Percentiles rank a stretch among this genome's conserved stretches.
Conservation (phyloP, 208 protist genomes). For the Trypanosoma brucei region DNA sequence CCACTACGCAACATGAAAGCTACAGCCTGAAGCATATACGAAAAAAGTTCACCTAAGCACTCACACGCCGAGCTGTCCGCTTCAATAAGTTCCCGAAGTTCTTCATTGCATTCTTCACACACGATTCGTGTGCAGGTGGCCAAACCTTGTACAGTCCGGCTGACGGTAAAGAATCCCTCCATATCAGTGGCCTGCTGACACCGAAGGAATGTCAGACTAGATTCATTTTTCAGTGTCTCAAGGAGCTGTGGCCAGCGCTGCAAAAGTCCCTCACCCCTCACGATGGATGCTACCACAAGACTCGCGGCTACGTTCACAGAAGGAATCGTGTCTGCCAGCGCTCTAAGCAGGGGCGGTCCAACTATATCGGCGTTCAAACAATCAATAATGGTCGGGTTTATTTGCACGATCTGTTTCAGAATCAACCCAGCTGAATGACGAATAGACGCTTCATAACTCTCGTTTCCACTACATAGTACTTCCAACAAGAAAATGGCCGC, state of each 20-base stretch:
- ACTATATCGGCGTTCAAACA: constrained; percentile 1
- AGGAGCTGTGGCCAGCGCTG: constrained; percentile 2
- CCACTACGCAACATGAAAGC: not conserved
- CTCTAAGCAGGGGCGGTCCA: constrained; percentile 2
- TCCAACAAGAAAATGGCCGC: constrained; percentile 22
- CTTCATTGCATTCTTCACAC: constrained; percentile 14
- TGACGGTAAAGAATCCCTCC: not conserved
- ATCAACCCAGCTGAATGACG: constrained; percentile 14
- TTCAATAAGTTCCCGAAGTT: constrained; percentile 1
- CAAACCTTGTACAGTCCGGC: constrained; percentile 5
- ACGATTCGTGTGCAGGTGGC: constrained; percentile 17
- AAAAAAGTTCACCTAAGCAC: constrained; percentile 5
- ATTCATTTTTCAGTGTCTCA: constrained; percentile 1
- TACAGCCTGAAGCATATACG: constrained; percentile 1
- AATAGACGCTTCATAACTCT: not conserved
- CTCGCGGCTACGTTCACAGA: constrained; percentile 7
- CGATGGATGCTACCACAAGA: constrained; percentile 14
- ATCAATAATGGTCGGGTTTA: constrained; percentile 5
- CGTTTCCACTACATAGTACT: constrained; percentile 17
- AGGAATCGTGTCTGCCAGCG: constrained; percentile 11
- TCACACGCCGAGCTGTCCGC: constrained; percentile 2
- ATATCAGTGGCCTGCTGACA: not conserved
- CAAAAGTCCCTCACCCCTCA: constrained; percentile 1
- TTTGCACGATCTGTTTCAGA: constrained; percentile 17
- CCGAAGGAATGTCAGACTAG: not conserved